Evolutionary conservation across 192 early-diverging fungal species (phyloP).

Genomic region (Cetraspora pellucida): DNA sequence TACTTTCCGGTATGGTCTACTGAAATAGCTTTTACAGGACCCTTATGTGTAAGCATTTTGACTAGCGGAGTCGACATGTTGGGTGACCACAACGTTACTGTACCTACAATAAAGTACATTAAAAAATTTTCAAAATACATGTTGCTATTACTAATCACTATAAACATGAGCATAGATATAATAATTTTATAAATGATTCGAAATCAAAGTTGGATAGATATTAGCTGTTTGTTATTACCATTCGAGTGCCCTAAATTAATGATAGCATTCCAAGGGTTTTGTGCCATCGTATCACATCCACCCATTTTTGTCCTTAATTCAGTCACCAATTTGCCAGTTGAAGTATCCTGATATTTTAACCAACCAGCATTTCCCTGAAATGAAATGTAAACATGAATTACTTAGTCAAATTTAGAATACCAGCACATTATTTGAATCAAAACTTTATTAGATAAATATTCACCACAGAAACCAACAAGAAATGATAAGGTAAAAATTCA

Average conservation of each 20-base stretch:
- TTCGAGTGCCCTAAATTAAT: slow-evolving; percentile 91
- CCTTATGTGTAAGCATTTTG: slow-evolving; percentile 92
- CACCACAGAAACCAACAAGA: slow-evolving; percentile 80
- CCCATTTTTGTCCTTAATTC: slow-evolving; percentile 81
- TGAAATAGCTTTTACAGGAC: slow-evolving; percentile 83
- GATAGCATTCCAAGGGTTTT: slow-evolving; percentile 90
- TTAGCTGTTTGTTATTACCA: slow-evolving; percentile 43
- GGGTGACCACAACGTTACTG: slow-evolving; percentile 92
- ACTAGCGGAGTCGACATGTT: slow-evolving; percentile 81
- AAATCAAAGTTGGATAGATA: background rate
- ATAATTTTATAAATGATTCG: background rate
- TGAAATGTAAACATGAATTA: background rate
- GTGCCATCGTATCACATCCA: slow-evolving; percentile 76
- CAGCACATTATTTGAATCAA: background rate
- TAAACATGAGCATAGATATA: background rate
- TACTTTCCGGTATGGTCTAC: slow-evolving; percentile 66
- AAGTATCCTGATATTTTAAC: slow-evolving; percentile 93
- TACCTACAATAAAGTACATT: slow-evolving; percentile 32
- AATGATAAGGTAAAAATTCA: slow-evolving; percentile 93
- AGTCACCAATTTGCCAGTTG: slow-evolving; percentile 82
- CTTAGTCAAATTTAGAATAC: background rate
- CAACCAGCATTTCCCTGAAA: slow-evolving; percentile 73
- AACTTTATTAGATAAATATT: background rate
- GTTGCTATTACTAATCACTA: background rate
- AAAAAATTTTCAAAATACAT: background rate